Evolutionary conservation across 345 rosid species (phyloP).

Genomic region (Melastoma malabathricum): DNA sequence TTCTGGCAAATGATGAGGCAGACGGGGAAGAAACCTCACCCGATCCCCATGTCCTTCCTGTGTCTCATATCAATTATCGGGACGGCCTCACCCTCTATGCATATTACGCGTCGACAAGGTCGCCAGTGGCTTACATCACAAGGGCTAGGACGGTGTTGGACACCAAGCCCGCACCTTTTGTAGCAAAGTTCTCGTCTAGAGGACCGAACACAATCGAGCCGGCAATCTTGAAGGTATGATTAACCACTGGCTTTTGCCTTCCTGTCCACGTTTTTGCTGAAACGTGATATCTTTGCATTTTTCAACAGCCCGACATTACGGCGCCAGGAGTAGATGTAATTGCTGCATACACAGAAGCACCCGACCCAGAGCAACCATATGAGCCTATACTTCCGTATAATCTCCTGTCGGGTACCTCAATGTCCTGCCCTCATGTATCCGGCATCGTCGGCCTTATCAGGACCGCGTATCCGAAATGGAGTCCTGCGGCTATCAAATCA

Average conservation of each 20-base stretch:
- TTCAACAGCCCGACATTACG: constrained; percentile 56
- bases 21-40: constrained; percentile 15
- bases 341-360: constrained; percentile 76
- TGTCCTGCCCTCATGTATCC: constrained; percentile 87
- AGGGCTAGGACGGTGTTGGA: constrained; percentile 31
- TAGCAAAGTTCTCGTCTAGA: constrained; percentile 56
- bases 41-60: constrained; percentile 58
- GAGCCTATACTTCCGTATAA: constrained; percentile 37
- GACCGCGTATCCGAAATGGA: constrained; percentile 71
- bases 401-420: constrained; percentile 64
- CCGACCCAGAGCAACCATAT: constrained; percentile 20
- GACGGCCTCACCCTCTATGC: constrained; percentile 8
- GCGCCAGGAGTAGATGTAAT: constrained; percentile 71
- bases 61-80: constrained; percentile 20
- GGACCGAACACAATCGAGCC: constrained; percentile 60
- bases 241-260: neutral
- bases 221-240: constrained; percentile 53
- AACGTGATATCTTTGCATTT: neutral
- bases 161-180: constrained; percentile 41
- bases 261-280: neutral
- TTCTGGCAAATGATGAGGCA: constrained; percentile 35
- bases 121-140: constrained; percentile 38
- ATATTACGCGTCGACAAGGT: too few species aligned
- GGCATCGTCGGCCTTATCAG: constrained; percentile 59
- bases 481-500: constrained; percentile 74